phyloP scores from a whole-genome alignment of 495 filamentous ascomycete species.

The Lophium mytilinum region DNA sequence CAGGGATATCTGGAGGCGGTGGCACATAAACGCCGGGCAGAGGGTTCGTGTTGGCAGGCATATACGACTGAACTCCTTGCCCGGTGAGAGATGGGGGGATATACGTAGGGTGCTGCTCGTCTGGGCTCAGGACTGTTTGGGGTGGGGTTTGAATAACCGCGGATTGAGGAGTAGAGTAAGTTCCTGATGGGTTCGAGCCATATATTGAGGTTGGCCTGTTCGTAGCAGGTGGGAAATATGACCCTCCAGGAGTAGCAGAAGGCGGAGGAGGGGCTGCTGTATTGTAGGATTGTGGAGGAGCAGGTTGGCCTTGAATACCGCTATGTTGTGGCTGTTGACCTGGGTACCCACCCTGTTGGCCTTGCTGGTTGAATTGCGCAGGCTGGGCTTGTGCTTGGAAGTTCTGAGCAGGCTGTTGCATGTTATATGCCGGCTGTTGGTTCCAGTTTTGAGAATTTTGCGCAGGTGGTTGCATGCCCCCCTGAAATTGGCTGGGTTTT shows the following conservation, averaged over 20 bases:
- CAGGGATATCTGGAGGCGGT: conserved; percentile 26
- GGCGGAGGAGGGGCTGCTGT: conserved; percentile 15
- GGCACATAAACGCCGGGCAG: conserved; percentile 26
- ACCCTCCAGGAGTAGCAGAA: conserved; percentile 21
- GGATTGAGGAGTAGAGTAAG: conserved; percentile 13
- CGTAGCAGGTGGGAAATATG: conserved; percentile 21
- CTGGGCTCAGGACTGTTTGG: conserved; percentile 15
- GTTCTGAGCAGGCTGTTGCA: conserved; percentile 6
- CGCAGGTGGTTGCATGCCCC: conserved; percentile 2
- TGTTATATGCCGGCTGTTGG: conserved; percentile 7
- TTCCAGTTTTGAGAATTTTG: conserved; percentile 9
- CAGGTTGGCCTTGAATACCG: conserved; percentile 2
- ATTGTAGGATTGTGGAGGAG: conserved; percentile 15
- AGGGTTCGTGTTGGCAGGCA: conserved; percentile 25
- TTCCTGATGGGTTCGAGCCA: conserved; percentile 4
- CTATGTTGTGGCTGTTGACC: conserved; percentile 3
- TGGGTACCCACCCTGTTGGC: background rate
- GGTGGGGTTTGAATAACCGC: conserved; percentile 10
- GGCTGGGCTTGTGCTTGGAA: conserved; percentile 8
- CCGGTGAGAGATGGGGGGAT: conserved; percentile 25
- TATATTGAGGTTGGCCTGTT: conserved; percentile 14
- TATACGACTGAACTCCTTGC: conserved; percentile 23
- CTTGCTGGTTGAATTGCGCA: conserved; percentile 2
- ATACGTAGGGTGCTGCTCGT: conserved; percentile 23
- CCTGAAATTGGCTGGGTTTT: conserved; percentile 17